These are phyloP conservation scores for Coemansia aciculifera DNA, from an alignment of 192 early-diverging fungal species.

Conservation along the genomic window DNA sequence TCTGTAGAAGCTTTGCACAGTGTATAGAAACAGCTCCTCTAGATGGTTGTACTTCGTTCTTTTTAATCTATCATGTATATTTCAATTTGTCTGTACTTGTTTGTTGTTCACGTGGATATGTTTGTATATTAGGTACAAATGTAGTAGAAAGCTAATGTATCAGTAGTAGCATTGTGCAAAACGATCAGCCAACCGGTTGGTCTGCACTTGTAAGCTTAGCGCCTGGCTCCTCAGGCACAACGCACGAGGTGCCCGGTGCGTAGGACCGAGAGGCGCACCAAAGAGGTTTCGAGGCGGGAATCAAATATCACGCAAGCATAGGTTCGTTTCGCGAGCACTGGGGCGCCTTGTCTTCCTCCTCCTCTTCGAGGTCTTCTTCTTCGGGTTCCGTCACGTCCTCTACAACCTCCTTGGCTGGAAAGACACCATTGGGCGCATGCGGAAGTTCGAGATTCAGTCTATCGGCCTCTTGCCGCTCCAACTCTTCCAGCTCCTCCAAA, in stretches of 20 bases:
- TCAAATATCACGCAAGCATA: constrained; percentile 31
- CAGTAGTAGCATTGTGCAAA: neutral
- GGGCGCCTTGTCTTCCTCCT: constrained; percentile 19
- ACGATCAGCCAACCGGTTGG: neutral
- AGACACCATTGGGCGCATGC: constrained; percentile 22
- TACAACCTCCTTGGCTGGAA: constrained; percentile 14
- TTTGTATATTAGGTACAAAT: neutral
- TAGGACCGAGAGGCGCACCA: neutral
- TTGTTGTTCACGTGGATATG: neutral
- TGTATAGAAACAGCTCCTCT: neutral
- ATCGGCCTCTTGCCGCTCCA: constrained; percentile 53
- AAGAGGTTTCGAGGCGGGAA: neutral
- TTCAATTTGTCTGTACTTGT: neutral
- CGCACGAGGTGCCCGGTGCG: neutral
- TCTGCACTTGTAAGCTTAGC: neutral
- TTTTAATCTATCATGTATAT: neutral
- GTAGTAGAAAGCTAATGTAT: neutral
- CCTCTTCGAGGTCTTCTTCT: constrained; percentile 11
- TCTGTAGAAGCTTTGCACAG: neutral
- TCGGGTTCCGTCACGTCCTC: neutral
- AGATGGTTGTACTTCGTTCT: neutral
- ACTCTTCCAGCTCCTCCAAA: constrained; percentile 72
- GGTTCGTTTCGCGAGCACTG: constrained; percentile 25
- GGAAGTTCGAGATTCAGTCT: constrained; percentile 29
- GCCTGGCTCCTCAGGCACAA: neutral